Evolutionary conservation across 139 green algal species (phyloP).

Genomic region (Auxenochlorella protothecoides): DNA sequence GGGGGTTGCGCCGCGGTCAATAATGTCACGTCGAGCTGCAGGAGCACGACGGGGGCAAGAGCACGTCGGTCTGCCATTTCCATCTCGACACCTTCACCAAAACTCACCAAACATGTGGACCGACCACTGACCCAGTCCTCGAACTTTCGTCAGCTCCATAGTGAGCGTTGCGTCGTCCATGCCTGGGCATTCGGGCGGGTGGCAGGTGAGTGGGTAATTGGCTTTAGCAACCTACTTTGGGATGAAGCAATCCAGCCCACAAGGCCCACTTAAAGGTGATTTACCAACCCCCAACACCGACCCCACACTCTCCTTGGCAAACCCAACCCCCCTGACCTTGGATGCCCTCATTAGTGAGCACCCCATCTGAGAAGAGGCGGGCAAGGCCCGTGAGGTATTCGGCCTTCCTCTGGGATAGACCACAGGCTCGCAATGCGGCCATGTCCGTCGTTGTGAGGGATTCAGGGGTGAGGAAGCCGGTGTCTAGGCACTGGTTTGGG

Average conservation of each 20-base stretch:
- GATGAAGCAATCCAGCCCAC: too few species aligned
- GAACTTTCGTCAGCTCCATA: slow-evolving; percentile 20
- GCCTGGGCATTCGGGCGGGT: slow-evolving; percentile 1
- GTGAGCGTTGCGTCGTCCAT: slow-evolving; percentile 20
- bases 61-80: too few species aligned
- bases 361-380: slow-evolving; percentile 20
- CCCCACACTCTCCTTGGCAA: too few species aligned
- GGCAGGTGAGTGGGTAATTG: too few species aligned
- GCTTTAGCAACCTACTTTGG: too few species aligned
- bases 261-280: background rate
- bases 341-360: slow-evolving; percentile 25
- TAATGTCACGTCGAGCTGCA: too few species aligned
- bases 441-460: too few species aligned
- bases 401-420: slow-evolving; percentile 2
- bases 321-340: background rate
- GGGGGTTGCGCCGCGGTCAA: too few species aligned
- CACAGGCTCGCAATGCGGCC: too few species aligned
- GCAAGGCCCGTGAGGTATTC: slow-evolving; percentile 36
- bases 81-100: background rate
- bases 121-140: slow-evolving; percentile 30
- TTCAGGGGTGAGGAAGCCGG: too few species aligned
- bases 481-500: too few species aligned
- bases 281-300: background rate
- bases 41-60: too few species aligned
- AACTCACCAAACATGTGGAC: slow-evolving; percentile 22